These are phyloP conservation scores for Bacidia gigantensis DNA, from an alignment of 495 filamentous ascomycete genomes.

Conservation along the genomic window DNA sequence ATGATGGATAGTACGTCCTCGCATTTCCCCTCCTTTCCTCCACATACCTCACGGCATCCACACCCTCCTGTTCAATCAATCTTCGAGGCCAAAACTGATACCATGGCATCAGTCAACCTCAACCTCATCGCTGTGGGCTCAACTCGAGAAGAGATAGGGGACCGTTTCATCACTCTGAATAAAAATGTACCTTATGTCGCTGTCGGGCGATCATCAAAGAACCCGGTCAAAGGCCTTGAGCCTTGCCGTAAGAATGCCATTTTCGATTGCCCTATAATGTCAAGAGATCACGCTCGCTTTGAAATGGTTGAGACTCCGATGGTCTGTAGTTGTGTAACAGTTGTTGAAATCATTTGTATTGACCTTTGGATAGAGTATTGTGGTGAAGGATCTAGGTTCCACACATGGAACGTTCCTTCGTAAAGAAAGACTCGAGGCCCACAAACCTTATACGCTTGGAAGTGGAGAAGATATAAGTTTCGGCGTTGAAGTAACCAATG, in stretches of 20 bases:
- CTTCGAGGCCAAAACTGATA: background rate
- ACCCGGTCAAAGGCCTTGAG: constrained; percentile 36
- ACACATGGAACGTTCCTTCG: constrained; percentile 46
- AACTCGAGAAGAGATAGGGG: background rate
- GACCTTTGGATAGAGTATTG: constrained; percentile 23
- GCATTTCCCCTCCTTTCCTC: background rate
- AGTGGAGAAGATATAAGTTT: constrained; percentile 40
- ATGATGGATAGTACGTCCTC: background rate
- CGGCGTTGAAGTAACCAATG: constrained; percentile 40
- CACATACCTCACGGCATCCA: background rate
- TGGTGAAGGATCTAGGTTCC: constrained; percentile 37
- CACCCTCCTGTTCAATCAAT: background rate
- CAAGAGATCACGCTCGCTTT: constrained; percentile 50
- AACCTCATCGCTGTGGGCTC: background rate
- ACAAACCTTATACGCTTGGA: constrained; percentile 25
- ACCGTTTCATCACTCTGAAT: constrained; percentile 10
- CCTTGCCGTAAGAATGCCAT: constrained; percentile 48
- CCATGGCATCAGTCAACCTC: background rate
- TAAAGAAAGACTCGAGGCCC: constrained; percentile 25
- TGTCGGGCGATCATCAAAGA: constrained; percentile 51
- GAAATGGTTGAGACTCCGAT: background rate
- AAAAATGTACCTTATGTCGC: constrained; percentile 16
- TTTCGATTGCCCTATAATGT: constrained; percentile 74
- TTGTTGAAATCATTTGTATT: background rate
- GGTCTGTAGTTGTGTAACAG: constrained; percentile 31